Base-by-base conservation (phyloP, 179 eudicot species). In the Beta macrorhiza region DNA sequence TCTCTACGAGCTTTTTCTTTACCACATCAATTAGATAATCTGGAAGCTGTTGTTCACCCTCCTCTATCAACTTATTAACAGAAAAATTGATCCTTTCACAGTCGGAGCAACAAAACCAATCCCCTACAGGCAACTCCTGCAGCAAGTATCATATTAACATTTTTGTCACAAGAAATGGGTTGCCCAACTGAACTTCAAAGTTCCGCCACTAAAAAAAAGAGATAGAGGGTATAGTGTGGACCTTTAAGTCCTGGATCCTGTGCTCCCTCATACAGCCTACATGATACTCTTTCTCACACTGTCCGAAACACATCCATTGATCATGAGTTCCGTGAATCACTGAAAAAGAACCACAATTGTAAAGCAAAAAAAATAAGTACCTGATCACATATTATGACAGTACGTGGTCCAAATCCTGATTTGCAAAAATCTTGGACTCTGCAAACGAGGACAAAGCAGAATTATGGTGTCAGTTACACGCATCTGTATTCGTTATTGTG, bases 331-430 rank as follows among this genome's bases (percentile, higher is more conserved):
- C 53, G 17, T 15, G 11, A 57, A 20, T 25, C 4, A 62, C 37
- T 1, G 32, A 15, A 32, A 56, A 2, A 19, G 7, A n/a, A 44
- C 59, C 55, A 67, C 5, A 61, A 1, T 58, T 52, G 29, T 8
- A 63, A 49, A 75, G 64, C 10, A 59, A 25, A 64, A n/a, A 25
- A 6, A 17, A 61, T 12, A 75, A 3, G 74, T 79, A 88, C 91
- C 88, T 88, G 91, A 77, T 88, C 91, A 74, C 91, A 88, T 5
- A 88, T 70, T 14, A 88, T 69, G 82, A 88, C 87, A 72, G 91
- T 88, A 29, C 86, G 88, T 70, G 87, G 83, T 47, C 89, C 88
- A 81, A 88, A 88, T 25, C 85, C 87, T 47, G 83, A 68, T 44
- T 45, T 88, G 75, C 76, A 37, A 79, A 87, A 88, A 73, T 87